A percentile compares a stretch with the other conserved stretches of the same genome.
Evolutionary conservation across 371 early-diverging fungal species (phyloP).

Genomic region (Zychaea mexicana): DNA sequence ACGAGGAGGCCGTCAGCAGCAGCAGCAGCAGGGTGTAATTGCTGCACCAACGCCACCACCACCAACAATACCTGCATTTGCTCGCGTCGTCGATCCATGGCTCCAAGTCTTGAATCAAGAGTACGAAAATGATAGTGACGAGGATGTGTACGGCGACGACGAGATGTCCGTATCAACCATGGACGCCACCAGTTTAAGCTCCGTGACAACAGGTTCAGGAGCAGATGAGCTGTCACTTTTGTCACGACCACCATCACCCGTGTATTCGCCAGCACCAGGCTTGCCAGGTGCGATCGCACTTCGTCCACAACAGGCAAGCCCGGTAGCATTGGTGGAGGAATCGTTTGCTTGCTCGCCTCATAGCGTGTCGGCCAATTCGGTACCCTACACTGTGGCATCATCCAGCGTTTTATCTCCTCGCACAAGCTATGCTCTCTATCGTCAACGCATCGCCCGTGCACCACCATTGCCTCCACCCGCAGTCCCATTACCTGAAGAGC

Average conservation of each 20-base stretch:
- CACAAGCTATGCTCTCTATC: conserved; percentile 17
- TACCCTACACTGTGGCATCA: conserved; percentile 33
- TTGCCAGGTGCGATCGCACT: conserved; percentile 16
- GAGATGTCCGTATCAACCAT: conserved; percentile 10
- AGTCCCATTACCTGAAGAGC: conserved; percentile 1
- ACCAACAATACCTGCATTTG: background rate
- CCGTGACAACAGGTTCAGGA: background rate
- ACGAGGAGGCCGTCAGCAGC: background rate
- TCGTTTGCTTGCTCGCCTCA: conserved; percentile 8
- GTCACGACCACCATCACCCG: conserved; percentile 23
- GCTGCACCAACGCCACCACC: background rate
- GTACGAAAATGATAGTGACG: conserved; percentile 21
- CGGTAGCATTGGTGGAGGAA: conserved; percentile 17
- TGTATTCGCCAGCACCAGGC: conserved; percentile 16
- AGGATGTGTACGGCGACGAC: conserved; percentile 10
- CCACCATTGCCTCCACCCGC: background rate
- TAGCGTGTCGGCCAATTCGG: background rate
- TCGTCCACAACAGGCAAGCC: conserved; percentile 15
- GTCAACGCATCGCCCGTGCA: conserved; percentile 6
- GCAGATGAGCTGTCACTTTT: conserved; percentile 4
- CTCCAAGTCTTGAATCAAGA: background rate
- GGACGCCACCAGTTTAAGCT: conserved; percentile 2
- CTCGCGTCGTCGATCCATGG: background rate
- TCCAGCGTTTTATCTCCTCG: conserved; percentile 40
- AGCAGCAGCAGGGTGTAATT: background rate